Evolutionary conservation across 768 basidiomycete genomes (phyloP).

Genomic region (Mycena rosella): DNA sequence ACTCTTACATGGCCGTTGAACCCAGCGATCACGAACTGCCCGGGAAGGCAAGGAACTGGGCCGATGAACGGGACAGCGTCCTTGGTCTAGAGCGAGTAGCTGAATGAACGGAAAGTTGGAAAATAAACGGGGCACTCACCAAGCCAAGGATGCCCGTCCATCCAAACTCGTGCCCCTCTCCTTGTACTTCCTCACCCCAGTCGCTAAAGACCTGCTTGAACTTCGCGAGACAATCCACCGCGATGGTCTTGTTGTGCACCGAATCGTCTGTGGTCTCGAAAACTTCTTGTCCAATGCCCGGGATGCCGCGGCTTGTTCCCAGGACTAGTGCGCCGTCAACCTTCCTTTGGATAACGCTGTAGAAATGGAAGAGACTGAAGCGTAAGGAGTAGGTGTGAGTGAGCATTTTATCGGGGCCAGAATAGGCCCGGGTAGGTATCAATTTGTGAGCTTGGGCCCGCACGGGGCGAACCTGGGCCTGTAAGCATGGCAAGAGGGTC

Average conservation of each 20-base stretch:
- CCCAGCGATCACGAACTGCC: conserved; percentile 1
- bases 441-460: conserved; percentile 2
- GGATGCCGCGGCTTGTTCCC: neutral
- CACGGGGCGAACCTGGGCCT: neutral
- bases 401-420: neutral
- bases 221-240: neutral
- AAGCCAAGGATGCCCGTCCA: neutral
- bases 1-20: conserved; percentile 1
- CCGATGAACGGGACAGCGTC: conserved; percentile 1
- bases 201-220: conserved; percentile 7
- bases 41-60: neutral
- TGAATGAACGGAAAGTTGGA: neutral
- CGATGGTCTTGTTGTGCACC: neutral
- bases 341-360: neutral
- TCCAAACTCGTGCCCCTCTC: neutral
- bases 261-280: conserved; percentile 1
- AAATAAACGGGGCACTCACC: neutral
- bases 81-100: neutral
- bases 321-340: neutral
- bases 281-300: neutral
- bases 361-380: conserved; percentile 1
- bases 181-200: conserved; percentile 3
- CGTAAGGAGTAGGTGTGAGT: neutral
- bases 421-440: neutral
- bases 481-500: neutral